Percentiles rank a stretch among this genome's conserved stretches.
Evolutionary conservation across 306 rosid species (phyloP).

Genomic region (Dryas octopetala): DNA sequence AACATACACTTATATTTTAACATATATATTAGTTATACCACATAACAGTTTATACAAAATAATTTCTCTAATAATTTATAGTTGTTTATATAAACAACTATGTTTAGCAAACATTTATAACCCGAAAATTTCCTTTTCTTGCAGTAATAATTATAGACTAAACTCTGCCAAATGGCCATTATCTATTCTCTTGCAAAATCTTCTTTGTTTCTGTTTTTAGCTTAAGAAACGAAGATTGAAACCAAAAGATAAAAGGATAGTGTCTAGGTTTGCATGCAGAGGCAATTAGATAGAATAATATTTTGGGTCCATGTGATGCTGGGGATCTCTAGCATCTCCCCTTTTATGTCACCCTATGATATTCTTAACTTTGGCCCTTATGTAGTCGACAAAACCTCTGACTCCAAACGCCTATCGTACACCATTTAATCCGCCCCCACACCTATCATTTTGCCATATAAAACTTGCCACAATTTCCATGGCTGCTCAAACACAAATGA

Average conservation of each 20-base stretch:
- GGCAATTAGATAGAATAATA: not conserved
- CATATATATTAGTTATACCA: too few species aligned
- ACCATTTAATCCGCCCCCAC: not conserved
- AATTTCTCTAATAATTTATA: too few species aligned
- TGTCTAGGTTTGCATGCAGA: not conserved
- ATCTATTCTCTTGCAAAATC: too few species aligned
- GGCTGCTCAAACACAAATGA: not conserved
- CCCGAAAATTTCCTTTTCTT: too few species aligned
- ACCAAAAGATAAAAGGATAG: not conserved
- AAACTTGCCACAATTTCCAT: conserved; percentile 8
- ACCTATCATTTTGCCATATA: not conserved
- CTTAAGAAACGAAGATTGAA: too few species aligned
- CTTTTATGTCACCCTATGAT: not conserved
- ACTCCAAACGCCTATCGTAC: conserved; percentile 6
- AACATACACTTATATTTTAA: too few species aligned
- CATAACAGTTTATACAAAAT: too few species aligned
- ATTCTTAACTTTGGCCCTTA: conserved; percentile 11
- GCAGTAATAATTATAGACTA: too few species aligned
- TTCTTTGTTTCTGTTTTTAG: too few species aligned
- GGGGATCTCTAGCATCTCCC: conserved; percentile 13
- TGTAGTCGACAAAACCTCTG: conserved; percentile 11
- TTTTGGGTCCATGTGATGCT: conserved; percentile 14
- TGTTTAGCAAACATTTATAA: too few species aligned
- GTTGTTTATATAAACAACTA: too few species aligned
- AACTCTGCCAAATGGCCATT: too few species aligned